phyloP scores from a whole-genome alignment of 2,329 filamentous ascomycete genomes.

The Aspergillus piperis region DNA sequence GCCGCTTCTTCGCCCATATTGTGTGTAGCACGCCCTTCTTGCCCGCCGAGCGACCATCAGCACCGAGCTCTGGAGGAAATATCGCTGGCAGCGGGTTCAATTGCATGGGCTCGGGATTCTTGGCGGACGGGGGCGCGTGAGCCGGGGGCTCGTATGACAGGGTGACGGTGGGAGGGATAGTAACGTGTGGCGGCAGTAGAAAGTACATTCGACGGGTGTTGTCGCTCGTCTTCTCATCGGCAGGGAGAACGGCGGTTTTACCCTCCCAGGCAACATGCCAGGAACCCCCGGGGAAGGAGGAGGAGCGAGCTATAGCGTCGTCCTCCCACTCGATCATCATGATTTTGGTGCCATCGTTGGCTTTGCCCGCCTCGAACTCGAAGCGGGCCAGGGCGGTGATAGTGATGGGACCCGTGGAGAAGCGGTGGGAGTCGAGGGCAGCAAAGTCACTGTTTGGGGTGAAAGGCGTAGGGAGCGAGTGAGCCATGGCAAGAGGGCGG shows the following conservation, averaged over 20 bases:
- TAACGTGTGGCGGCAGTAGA: slow-evolving; percentile 70
- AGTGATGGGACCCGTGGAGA: slow-evolving; percentile 33
- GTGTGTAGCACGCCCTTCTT: slow-evolving; percentile 84
- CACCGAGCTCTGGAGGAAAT: slow-evolving; percentile 74
- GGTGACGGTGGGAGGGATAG: slow-evolving; percentile 71
- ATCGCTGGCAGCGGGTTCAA: slow-evolving; percentile 85
- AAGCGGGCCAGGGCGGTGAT: slow-evolving; percentile 74
- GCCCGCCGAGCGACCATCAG: slow-evolving; percentile 65
- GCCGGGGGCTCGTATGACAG: slow-evolving; percentile 56
- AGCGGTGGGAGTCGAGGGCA: slow-evolving; percentile 35
- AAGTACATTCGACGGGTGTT: slow-evolving; percentile 72
- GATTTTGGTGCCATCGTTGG: slow-evolving; percentile 84
- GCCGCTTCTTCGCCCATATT: slow-evolving; percentile 81
- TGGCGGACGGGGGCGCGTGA: slow-evolving; percentile 21
- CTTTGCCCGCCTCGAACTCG: slow-evolving; percentile 77
- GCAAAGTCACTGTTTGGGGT: slow-evolving; percentile 37
- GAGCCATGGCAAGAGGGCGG: slow-evolving; percentile 12
- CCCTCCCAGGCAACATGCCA: slow-evolving; percentile 86
- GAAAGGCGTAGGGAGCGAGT: slow-evolving; percentile 26
- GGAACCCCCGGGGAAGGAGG: slow-evolving; percentile 45
- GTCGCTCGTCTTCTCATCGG: slow-evolving; percentile 59
- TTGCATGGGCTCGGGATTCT: slow-evolving; percentile 46
- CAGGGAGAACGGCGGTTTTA: slow-evolving; percentile 70
- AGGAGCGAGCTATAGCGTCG: slow-evolving; percentile 51
- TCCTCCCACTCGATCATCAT: slow-evolving; percentile 91